phyloP scores from a whole-genome alignment of 1,139 yeast genomes.

The Geotrichum carabidarum region DNA sequence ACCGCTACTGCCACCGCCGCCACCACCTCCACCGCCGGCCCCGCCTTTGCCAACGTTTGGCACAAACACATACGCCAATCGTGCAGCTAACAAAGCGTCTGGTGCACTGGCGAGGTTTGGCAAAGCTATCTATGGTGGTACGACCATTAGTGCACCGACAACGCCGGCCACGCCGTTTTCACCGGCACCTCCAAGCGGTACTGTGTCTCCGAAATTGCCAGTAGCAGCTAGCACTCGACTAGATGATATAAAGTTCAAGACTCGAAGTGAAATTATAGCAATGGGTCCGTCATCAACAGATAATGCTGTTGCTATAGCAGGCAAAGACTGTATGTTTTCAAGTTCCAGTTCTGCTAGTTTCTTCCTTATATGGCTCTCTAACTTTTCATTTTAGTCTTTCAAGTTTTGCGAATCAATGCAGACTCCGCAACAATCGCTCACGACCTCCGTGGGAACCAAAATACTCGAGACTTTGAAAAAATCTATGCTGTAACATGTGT shows the following conservation, averaged over 20 bases:
- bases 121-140: constrained; percentile 29
- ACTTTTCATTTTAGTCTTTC: constrained; percentile 24
- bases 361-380: not conserved
- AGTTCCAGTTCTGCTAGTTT: not conserved
- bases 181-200: not conserved
- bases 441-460: constrained; percentile 26
- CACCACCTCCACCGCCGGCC: not conserved
- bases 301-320: constrained; percentile 33
- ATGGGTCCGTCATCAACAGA: constrained; percentile 32
- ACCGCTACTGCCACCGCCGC: not conserved
- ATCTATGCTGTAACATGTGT: constrained; percentile 35
- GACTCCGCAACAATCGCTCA: constrained; percentile 22
- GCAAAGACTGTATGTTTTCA: constrained; percentile 28
- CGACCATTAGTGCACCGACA: not conserved
- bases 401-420: constrained; percentile 28
- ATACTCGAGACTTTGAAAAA: constrained; percentile 31
- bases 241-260: constrained; percentile 15
- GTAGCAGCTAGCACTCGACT: not conserved
- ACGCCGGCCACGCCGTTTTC: not conserved
- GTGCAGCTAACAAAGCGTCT: constrained; percentile 29
- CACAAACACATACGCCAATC: constrained; percentile 21
- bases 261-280: constrained; percentile 33
- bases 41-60: not conserved
- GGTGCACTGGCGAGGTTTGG: constrained; percentile 35
- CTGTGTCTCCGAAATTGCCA: not conserved